A percentile compares a stretch with the other conserved stretches of the same genome.
phyloP scores from a whole-genome alignment of 495 filamentous ascomycete genomes.

The Glarea lozoyensis region DNA sequence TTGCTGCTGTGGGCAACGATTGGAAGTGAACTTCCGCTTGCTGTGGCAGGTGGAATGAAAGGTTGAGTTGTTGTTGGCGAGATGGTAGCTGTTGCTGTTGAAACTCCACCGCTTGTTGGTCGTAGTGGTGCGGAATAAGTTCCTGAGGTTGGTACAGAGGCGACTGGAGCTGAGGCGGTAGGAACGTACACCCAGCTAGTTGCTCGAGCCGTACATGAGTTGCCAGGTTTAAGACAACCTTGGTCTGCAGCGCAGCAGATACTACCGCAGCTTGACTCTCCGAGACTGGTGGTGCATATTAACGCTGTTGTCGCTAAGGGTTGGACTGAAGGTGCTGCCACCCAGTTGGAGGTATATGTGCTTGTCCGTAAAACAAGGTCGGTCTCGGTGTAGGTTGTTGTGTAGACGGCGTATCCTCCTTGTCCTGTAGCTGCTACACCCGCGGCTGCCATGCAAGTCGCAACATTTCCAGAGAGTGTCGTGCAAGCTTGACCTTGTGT shows the following conservation, averaged over 20 bases:
- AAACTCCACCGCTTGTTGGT: conserved; percentile 48
- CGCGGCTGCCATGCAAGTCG: conserved; percentile 19
- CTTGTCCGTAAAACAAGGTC: conserved; percentile 56
- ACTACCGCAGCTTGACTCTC: conserved; percentile 58
- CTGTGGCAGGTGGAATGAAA: conserved; percentile 15
- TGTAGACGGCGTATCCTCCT: conserved; percentile 51
- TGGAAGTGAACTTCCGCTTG: conserved; percentile 13
- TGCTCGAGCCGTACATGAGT: conserved; percentile 38
- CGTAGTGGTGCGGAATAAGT: conserved; percentile 52
- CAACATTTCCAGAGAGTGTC: conserved; percentile 43
- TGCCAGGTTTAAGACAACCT: conserved; percentile 47
- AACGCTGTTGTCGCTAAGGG: conserved; percentile 30
- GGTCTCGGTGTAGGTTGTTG: conserved; percentile 63
- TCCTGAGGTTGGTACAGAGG: no score
- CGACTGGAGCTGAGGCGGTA: no score
- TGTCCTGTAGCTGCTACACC: conserved; percentile 2
- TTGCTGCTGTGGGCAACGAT: conserved; percentile 24
- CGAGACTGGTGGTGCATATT: conserved; percentile 43
- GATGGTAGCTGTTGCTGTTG: conserved; percentile 26
- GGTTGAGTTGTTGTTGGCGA: conserved; percentile 19
- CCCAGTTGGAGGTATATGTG: conserved; percentile 51
- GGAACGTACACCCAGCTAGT: conserved; percentile 20
- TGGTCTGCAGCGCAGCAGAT: conserved; percentile 69
- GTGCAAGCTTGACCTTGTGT: conserved; percentile 46
- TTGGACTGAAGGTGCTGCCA: conserved; percentile 32